These are phyloP conservation scores for Erodium maritimum DNA, from an alignment of 345 rosid genomes.

Conservation along the genomic window DNA sequence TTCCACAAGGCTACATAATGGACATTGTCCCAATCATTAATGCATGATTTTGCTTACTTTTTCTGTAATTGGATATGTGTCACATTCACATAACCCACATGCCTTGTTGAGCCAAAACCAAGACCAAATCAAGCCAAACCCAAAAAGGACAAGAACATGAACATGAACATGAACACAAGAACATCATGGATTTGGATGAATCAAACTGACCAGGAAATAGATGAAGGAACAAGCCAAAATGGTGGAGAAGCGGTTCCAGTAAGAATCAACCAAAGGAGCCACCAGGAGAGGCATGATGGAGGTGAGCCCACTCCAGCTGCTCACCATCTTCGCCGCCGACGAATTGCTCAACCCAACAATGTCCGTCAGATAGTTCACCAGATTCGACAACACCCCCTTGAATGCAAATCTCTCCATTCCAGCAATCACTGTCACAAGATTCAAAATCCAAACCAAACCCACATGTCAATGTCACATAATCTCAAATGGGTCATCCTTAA, in stretches of 20 bases:
- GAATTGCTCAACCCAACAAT: constrained; percentile 76
- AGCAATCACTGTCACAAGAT: constrained; percentile 47
- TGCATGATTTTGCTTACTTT: background rate
- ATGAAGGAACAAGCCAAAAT: constrained; percentile 60
- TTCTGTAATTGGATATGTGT: background rate
- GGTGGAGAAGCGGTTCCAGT: constrained; percentile 68
- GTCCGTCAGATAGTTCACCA: constrained; percentile 82
- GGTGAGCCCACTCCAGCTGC: constrained; percentile 83
- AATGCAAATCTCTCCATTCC: constrained; percentile 93
- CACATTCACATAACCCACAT: no score
- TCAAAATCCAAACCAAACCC: background rate
- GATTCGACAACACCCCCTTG: constrained; percentile 91
- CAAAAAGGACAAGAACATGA: no score
- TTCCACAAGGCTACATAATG: background rate
- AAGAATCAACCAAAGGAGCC: constrained; percentile 75
- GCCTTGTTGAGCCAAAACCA: background rate
- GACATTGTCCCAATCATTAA: background rate
- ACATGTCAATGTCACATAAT: no score
- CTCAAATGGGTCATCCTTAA: no score
- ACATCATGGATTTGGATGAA: background rate
- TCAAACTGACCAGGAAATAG: constrained; percentile 52
- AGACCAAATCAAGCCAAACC: no score
- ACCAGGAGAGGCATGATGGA: constrained; percentile 70
- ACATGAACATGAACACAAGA: no score
- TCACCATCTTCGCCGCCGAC: constrained; percentile 77